Conservation (phyloP, 768 basidiomycete species). For the Podaxis rugospora region DNA sequence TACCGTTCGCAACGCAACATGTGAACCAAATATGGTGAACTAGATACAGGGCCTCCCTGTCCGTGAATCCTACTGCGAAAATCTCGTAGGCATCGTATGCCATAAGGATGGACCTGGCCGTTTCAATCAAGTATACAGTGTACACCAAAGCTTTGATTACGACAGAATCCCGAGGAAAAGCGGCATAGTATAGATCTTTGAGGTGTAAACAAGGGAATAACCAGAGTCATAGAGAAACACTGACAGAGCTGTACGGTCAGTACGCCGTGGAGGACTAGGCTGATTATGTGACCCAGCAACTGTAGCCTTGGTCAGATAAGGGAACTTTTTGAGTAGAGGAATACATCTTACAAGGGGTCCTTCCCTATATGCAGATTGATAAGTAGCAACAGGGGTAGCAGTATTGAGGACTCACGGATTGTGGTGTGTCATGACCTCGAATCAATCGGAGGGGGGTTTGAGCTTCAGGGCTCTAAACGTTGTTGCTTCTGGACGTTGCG, state of each 20-base stretch:
- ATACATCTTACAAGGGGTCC: background rate
- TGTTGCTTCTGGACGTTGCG: too few relatives aligned
- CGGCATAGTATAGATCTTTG: conserved; percentile 8
- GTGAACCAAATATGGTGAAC: background rate
- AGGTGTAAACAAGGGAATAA: background rate
- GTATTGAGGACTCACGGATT: background rate
- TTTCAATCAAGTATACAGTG: background rate
- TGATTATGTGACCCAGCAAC: background rate
- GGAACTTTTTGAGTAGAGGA: background rate
- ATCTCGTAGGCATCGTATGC: background rate
- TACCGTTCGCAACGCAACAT: background rate
- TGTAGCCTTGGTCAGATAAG: background rate
- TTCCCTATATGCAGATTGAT: background rate
- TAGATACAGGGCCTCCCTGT: background rate
- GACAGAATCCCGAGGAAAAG: conserved; percentile 6
- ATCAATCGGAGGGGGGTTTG: background rate
- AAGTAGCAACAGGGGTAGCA: background rate
- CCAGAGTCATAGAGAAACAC: background rate
- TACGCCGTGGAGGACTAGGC: background rate
- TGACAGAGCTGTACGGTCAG: background rate
- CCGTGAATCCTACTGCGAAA: background rate
- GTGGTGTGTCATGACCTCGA: background rate
- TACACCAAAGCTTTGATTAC: conserved; percentile 4
- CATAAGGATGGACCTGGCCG: background rate
- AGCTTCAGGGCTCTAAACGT: background rate